Conservation (phyloP, 1,139 yeast genomes). For the Diutina sp. region DNA sequence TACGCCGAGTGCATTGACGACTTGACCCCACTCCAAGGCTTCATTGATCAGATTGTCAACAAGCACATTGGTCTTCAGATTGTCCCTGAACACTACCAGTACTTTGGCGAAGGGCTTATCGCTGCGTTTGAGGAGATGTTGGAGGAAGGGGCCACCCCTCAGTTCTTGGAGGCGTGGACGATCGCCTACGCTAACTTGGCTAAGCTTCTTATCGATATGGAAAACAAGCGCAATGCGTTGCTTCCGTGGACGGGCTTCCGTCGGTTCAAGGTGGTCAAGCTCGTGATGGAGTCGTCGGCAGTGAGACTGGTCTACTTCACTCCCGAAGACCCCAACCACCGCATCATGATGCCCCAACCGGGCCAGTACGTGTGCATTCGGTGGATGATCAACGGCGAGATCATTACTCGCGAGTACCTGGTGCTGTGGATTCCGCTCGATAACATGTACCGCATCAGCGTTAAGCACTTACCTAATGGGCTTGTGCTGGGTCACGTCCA, state of each 20-base stretch:
- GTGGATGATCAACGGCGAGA: conserved; percentile 19
- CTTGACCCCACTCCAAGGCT: conserved; percentile 37
- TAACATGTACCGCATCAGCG: conserved; percentile 37
- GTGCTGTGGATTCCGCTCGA: conserved; percentile 21
- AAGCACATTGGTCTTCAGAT: conserved; percentile 59
- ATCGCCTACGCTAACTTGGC: conserved; percentile 57
- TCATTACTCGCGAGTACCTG: conserved; percentile 40
- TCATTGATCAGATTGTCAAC: conserved; percentile 47
- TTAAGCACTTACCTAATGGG: conserved; percentile 24
- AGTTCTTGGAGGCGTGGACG: conserved; percentile 49
- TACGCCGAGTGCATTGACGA: conserved; percentile 58
- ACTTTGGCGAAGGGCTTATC: conserved; percentile 46
- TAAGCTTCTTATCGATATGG: conserved; percentile 45
- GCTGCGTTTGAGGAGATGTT: conserved; percentile 40
- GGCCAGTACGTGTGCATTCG: conserved; percentile 57
- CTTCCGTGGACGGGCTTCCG: conserved; percentile 46
- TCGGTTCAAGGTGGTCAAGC: conserved; percentile 31
- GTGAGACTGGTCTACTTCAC: conserved; percentile 41
- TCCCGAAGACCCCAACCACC: conserved; percentile 28
- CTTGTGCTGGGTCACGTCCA: conserved; percentile 43
- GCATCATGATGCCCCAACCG: conserved; percentile 15
- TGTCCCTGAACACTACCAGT: conserved; percentile 49
- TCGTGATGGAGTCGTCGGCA: conserved; percentile 31
- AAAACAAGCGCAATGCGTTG: conserved; percentile 29
- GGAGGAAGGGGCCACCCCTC: conserved; percentile 46